Conservation (phyloP, 257 asterid genomes). For the Primulina huaijiensis region DNA sequence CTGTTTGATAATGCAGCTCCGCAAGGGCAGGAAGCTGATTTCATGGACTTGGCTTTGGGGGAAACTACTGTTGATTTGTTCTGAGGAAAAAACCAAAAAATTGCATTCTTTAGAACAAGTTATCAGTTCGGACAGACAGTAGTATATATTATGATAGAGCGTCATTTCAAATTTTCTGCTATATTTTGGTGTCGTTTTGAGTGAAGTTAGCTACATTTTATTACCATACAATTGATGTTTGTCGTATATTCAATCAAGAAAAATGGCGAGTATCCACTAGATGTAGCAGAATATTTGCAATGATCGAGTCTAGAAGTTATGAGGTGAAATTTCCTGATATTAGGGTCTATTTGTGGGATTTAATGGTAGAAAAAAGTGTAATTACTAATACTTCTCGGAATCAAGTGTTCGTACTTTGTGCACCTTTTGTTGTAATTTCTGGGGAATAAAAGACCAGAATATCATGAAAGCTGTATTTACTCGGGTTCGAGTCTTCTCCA, state of each 20-base stretch:
- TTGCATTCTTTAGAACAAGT: slow-evolving; percentile 35
- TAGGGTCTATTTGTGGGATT: slow-evolving; percentile 2
- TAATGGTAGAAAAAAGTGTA: slow-evolving; percentile 11
- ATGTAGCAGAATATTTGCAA: not conserved
- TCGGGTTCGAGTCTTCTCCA: too few species aligned
- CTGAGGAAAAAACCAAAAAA: slow-evolving; percentile 29
- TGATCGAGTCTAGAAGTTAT: not conserved
- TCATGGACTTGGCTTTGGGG: slow-evolving; percentile 52
- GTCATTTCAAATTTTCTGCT: not conserved
- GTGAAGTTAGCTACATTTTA: not conserved
- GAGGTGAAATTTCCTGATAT: slow-evolving; percentile 22
- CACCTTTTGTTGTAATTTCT: slow-evolving; percentile 26
- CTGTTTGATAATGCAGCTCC: slow-evolving; percentile 61
- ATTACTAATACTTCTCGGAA: slow-evolving; percentile 17
- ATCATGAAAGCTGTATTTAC: too few species aligned
- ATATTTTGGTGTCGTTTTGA: too few species aligned
- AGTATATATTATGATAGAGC: not conserved
- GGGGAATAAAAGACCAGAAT: slow-evolving; percentile 1
- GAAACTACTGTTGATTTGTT: slow-evolving; percentile 81
- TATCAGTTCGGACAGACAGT: slow-evolving; percentile 24
- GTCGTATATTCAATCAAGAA: not conserved
- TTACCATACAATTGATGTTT: not conserved
- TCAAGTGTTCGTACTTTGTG: slow-evolving; percentile 26
- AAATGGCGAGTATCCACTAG: not conserved
- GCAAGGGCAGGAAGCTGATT: slow-evolving; percentile 59